Conservation (phyloP, 2,329 filamentous ascomycete genomes). For the Trichophyton simii region DNA sequence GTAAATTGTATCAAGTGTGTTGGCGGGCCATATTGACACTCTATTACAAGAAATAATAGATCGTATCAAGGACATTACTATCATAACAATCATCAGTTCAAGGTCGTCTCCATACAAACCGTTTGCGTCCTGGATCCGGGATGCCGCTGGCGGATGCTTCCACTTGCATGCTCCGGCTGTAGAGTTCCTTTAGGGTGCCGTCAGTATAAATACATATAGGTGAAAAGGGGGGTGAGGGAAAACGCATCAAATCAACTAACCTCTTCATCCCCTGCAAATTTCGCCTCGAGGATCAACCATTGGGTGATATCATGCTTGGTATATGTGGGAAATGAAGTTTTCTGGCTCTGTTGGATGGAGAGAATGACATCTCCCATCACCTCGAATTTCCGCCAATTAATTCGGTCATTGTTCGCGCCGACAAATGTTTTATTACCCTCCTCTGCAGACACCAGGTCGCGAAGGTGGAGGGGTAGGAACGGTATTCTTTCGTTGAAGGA, state of each 20-base stretch:
- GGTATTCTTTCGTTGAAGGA: slow-evolving; percentile 81
- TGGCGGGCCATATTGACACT: slow-evolving; percentile 1
- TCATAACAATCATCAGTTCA: slow-evolving; percentile 16
- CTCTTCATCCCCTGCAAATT: slow-evolving; percentile 75
- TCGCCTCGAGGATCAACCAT: slow-evolving; percentile 67
- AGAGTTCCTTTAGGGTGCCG: slow-evolving; percentile 38
- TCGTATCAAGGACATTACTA: slow-evolving; percentile 7
- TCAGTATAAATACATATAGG: neutral
- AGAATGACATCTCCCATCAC: slow-evolving; percentile 85
- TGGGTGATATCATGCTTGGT: slow-evolving; percentile 56
- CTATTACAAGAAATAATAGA: slow-evolving; percentile 3
- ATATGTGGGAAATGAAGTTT: slow-evolving; percentile 52
- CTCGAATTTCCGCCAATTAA: slow-evolving; percentile 98
- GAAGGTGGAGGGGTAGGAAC: slow-evolving; percentile 77
- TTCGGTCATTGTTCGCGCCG: slow-evolving; percentile 55
- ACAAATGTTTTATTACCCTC: slow-evolving; percentile 87
- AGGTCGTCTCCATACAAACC: slow-evolving; percentile 33
- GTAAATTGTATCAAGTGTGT: neutral
- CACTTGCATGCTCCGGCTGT: slow-evolving; percentile 45
- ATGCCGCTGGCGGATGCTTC: slow-evolving; percentile 32
- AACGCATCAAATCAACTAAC: slow-evolving; percentile 40
- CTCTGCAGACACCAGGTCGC: slow-evolving; percentile 83
- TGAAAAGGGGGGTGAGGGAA: too few relatives aligned
- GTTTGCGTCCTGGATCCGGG: slow-evolving; percentile 28
- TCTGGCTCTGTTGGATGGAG: slow-evolving; percentile 83